phyloP scores from a whole-genome alignment of 228 moss, liverwort and hornwort genomes.

The Sphagnum magellanicum region DNA sequence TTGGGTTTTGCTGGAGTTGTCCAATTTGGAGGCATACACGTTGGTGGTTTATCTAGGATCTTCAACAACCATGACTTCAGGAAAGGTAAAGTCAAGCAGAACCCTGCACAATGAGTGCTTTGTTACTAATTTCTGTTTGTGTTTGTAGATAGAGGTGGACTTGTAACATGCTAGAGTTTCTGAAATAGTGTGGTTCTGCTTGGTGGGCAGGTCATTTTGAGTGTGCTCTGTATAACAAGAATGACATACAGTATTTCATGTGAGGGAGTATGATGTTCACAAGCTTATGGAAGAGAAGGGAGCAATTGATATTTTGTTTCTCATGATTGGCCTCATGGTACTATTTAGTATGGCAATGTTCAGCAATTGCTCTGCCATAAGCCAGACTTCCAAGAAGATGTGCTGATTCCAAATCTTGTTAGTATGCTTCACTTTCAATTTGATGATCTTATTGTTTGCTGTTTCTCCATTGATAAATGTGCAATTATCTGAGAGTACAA shows the following conservation, averaged over 20 bases:
- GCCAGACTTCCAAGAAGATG: conserved; percentile 57
- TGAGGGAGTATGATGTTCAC: conserved; percentile 84
- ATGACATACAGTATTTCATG: conserved; percentile 75
- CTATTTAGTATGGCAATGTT: conserved; percentile 58
- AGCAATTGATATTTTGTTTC: conserved; percentile 76
- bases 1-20: conserved; percentile 90
- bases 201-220: conserved; percentile 72
- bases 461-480: too few species aligned
- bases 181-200: background rate
- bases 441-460: too few species aligned
- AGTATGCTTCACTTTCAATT: too few species aligned
- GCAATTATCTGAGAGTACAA: too few species aligned
- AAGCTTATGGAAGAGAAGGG: conserved; percentile 76
- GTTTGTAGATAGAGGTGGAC: too few species aligned
- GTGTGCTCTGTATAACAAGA: conserved; percentile 61
- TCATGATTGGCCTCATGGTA: conserved; percentile 92
- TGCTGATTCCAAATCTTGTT: conserved; percentile 3
- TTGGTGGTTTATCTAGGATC: conserved; percentile 91
- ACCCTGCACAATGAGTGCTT: too few species aligned
- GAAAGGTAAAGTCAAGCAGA: conserved; percentile 27
- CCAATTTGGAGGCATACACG: conserved; percentile 74
- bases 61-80: conserved; percentile 67
- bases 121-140: background rate
- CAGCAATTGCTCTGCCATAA: conserved; percentile 70
- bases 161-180: too few species aligned